Percentiles rank a stretch among this genome's conserved stretches.
phyloP scores from a whole-genome alignment of 768 basidiomycete species.

The Termitomyces bulborhizus region DNA sequence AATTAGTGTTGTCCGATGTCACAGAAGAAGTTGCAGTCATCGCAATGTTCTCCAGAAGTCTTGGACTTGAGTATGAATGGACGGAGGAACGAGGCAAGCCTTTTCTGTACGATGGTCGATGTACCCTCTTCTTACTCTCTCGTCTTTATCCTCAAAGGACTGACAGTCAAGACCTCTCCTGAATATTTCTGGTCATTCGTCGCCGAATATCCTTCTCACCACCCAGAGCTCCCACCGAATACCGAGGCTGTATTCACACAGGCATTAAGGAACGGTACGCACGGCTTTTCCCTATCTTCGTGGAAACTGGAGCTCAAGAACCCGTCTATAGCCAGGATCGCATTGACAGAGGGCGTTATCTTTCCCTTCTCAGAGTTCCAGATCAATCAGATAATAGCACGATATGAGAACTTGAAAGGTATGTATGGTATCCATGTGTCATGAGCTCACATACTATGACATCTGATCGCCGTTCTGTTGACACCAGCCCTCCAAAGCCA shows the following conservation, averaged over 20 bases:
- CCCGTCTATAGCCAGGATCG: slow-evolving; percentile 20
- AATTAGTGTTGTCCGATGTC: slow-evolving; percentile 33
- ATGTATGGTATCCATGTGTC: slow-evolving; percentile 9
- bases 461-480: slow-evolving; percentile 4
- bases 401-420: slow-evolving; percentile 33
- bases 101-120: background rate
- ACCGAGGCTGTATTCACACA: background rate
- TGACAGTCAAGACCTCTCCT: slow-evolving; percentile 18
- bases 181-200: slow-evolving; percentile 37
- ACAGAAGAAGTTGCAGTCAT: slow-evolving; percentile 27
- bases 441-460: background rate
- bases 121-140: background rate
- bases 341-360: slow-evolving; percentile 22
- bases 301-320: slow-evolving; percentile 3
- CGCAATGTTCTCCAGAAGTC: slow-evolving; percentile 30
- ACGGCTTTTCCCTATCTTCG: background rate
- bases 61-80: slow-evolving; percentile 28
- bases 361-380: slow-evolving; percentile 31
- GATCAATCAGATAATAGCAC: slow-evolving; percentile 31
- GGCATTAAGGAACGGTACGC: slow-evolving; percentile 1
- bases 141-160: slow-evolving; percentile 13
- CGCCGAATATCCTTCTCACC: slow-evolving; percentile 38
- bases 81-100: slow-evolving; percentile 26
- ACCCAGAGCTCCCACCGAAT: slow-evolving; percentile 16
- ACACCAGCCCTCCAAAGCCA: slow-evolving; percentile 21